These are phyloP conservation scores for Fusarium musae DNA, from an alignment of 2,329 filamentous ascomycete genomes.

Conservation along the genomic window DNA sequence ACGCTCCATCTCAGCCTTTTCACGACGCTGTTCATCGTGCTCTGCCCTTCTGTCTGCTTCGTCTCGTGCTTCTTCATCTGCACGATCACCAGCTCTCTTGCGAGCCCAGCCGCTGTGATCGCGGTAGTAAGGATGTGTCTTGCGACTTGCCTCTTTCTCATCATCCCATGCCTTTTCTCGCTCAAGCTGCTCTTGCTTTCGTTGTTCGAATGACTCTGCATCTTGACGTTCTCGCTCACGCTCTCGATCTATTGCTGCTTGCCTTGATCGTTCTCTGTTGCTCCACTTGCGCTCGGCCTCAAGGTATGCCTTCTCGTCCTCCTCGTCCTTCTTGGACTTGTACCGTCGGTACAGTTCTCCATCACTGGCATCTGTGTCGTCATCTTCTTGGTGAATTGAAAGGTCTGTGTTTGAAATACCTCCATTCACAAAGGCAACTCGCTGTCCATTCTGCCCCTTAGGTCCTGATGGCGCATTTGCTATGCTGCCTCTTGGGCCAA, in stretches of 20 bases:
- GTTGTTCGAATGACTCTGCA: conserved; percentile 70
- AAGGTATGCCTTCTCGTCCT: conserved; percentile 82
- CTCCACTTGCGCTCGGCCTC: conserved; percentile 92
- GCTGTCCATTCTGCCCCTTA: conserved; percentile 71
- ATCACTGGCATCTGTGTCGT: conserved; percentile 89
- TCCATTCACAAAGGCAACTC: conserved; percentile 85
- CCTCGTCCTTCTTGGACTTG: conserved; percentile 75
- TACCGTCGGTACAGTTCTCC: conserved; percentile 82
- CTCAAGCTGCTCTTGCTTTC: conserved; percentile 76
- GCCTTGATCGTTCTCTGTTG: conserved; percentile 85
- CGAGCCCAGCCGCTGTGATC: conserved; percentile 88
- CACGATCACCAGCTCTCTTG: conserved; percentile 78
- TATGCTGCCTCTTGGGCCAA: conserved; percentile 60
- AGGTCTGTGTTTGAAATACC: conserved; percentile 70
- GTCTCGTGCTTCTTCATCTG: conserved; percentile 79
- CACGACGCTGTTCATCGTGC: conserved; percentile 75
- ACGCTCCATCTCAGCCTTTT: conserved; percentile 78
- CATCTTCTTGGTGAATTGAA: conserved; percentile 76
- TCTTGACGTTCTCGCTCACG: conserved; percentile 83
- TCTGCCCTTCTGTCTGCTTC: conserved; percentile 85
- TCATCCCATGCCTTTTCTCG: conserved; percentile 83
- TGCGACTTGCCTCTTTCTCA: conserved; percentile 80
- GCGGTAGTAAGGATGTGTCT: conserved; percentile 83
- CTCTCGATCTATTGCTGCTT: conserved; percentile 87
- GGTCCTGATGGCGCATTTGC: conserved; percentile 78